phyloP scores from a whole-genome alignment of 2,329 filamentous ascomycete species.

The Hyphodiscus sp. region DNA sequence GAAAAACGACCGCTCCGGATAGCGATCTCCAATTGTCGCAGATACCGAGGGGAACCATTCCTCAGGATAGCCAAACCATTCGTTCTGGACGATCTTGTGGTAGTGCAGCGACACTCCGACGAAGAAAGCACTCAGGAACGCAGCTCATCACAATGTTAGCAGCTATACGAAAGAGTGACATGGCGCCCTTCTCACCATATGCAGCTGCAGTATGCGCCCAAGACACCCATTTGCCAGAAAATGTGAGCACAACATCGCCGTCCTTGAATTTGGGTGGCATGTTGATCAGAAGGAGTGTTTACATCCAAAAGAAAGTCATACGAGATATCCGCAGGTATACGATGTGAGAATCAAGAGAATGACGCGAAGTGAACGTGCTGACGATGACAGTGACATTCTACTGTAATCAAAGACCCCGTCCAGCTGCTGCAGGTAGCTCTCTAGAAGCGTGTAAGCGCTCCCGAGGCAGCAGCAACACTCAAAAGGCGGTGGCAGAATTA shows the following conservation, averaged over 20 bases:
- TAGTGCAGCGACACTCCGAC: slow-evolving; percentile 82
- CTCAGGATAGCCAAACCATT: slow-evolving; percentile 87
- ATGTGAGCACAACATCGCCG: slow-evolving; percentile 50
- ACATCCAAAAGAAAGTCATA: slow-evolving; percentile 26
- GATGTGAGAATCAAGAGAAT: neutral
- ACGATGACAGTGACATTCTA: neutral
- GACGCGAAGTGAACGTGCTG: neutral
- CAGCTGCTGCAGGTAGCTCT: slow-evolving; percentile 1
- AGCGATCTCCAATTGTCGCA: slow-evolving; percentile 93
- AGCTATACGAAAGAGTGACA: neutral
- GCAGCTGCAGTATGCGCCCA: slow-evolving; percentile 80
- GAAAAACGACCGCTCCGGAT: slow-evolving; percentile 94
- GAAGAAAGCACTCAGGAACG: slow-evolving; percentile 79
- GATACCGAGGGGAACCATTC: slow-evolving; percentile 98
- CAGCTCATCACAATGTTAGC: slow-evolving; percentile 43
- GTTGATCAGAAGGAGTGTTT: slow-evolving; percentile 16
- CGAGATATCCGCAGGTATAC: slow-evolving; percentile 19
- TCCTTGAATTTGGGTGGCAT: slow-evolving; percentile 55
- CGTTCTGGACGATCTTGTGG: slow-evolving; percentile 95
- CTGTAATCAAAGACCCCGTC: neutral
- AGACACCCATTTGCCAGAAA: slow-evolving; percentile 87
- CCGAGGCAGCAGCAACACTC: neutral
- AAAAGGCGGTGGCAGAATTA: slow-evolving; percentile 6
- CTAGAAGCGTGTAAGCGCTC: neutral
- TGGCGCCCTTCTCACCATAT: slow-evolving; percentile 53